Evolutionary conservation across 2,329 filamentous ascomycete species (phyloP), one percentile per base, ranked within the genome.

Genomic region (Colletotrichum falcatum): DNA sequence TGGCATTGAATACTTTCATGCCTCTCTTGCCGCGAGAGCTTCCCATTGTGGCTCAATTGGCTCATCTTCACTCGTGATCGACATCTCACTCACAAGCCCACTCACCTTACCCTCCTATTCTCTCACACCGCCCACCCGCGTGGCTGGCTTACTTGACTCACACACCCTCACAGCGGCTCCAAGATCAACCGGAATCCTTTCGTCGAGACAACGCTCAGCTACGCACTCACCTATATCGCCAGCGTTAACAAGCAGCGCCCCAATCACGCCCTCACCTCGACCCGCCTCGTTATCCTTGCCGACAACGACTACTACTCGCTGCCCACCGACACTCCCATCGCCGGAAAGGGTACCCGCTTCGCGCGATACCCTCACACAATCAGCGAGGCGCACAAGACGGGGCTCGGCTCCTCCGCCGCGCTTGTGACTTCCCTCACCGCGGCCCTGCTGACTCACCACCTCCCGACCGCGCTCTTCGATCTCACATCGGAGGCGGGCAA

Each of bases 231-330:
- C 65, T 98, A 97, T 82, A 90, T 94, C 82, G 80, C 85, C 79
- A 79, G 80, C 60, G 72, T 84, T 73, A 76, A 81, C 74, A 73
- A 76, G 72, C 78, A 81, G 61, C 77, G 77, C 53, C 76, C 82
- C 7, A 75, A 77, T 46, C 80, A 83, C 74, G 87, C 82, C 77
- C 90, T 96, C 77, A 86, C 87, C 18, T 89, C 94, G 5, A 83
- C 92, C 37, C 89, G 89, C 18, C 89, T 98, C 79, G 94, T 93
- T 72, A 95, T 99, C 79, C 88, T 98, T 44, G 95, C 96, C 71
- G 94, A 98, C 82, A 95, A 96, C 78, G 94, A 97, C 83, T 99
- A 99, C 87, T 99, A 98, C 85, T 98, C 96, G 5, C 90, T 80
- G 66, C 78, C 84, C 66, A 78, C 84, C 23, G 78, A 79, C 65